Base-by-base conservation (phyloP, 2,329 filamentous ascomycete genomes). In the Arthroderma sp. region DNA sequence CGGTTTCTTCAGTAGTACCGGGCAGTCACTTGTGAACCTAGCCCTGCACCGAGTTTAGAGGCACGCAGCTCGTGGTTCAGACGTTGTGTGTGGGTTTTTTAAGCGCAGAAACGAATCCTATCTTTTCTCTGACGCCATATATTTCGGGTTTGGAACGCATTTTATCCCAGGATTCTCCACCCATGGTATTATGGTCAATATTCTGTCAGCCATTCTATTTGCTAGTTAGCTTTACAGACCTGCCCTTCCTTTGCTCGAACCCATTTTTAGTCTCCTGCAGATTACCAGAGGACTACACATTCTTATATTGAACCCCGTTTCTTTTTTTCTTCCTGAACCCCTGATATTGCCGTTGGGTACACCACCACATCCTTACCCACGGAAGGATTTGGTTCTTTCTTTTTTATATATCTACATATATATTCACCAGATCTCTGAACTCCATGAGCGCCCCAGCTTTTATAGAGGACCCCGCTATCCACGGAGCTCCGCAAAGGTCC, bases 401-500 rank as follows among this genome's bases (percentile, higher is more conserved):
- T 9, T 11, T 34, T 34, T 9, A 34, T 9, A 9, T 34, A 34
- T 34, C 32, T 11, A 34, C 32, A 9, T 9, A 9, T 34, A 34
- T 34, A 8, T 11, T 9, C 32, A 9, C 8, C 32, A 34, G 32
- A 9, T 8, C 28, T 43, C 49, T 58, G 55, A 57, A 56, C 61
- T 65, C 63, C 58, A 66, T 65, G 62, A 65, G 61, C 63, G 60
- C 58, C 54, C 56, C 62, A 54, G 60, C 61, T 52, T 65, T 59
- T 53, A 51, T 61, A 49, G 63, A 64, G 56, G 57, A 60, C 55
- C 62, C 62, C 59, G 58, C 65, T 56, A 53, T 63, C 55, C 63
- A 63, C 56, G 42, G 48, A 42, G 61, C 61, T 59, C 61, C 61
- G 53, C 61, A 63, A 53, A 64, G 60, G 64, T 66, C 56, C 4